Conservation (phyloP, 108 stramenopile genomes). For the Cafeteria roenbergensis region DNA sequence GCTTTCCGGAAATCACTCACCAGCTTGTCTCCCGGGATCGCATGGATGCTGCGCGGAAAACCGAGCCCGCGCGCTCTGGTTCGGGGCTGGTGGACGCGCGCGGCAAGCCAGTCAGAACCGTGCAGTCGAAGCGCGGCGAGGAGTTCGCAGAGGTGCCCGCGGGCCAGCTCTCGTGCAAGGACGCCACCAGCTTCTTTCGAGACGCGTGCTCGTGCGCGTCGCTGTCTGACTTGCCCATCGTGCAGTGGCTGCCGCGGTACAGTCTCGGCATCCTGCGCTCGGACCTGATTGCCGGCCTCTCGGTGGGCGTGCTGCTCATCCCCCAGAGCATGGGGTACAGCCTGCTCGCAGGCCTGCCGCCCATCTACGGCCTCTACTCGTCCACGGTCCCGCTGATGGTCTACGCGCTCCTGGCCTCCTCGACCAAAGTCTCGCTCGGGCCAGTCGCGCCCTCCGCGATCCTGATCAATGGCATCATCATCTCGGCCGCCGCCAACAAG, state of each 20-base stretch:
- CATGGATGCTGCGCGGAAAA: no score
- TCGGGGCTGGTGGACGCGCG: no score
- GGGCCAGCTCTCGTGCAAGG: no score
- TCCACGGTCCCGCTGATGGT: slow-evolving; percentile 56
- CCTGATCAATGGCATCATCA: neutral
- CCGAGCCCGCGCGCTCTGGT: no score
- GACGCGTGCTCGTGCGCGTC: no score
- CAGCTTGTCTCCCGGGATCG: no score
- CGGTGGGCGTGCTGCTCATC: slow-evolving; percentile 61
- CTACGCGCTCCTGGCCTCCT: slow-evolving; percentile 63
- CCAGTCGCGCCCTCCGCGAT: slow-evolving; percentile 57
- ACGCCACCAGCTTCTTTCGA: no score
- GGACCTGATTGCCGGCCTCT: slow-evolving; percentile 14
- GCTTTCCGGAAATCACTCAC: no score
- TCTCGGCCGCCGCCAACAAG: neutral
- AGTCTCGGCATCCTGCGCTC: neutral
- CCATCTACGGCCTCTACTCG: slow-evolving; percentile 72
- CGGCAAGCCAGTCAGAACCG: no score
- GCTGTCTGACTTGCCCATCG: neutral
- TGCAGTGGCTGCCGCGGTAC: neutral
- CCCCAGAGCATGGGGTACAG: slow-evolving; percentile 74
- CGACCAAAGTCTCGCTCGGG: slow-evolving; percentile 61
- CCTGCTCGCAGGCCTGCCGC: slow-evolving; percentile 63
- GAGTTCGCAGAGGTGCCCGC: no score
- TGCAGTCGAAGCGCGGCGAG: no score